Base-by-base conservation (phyloP, 208 protist genomes). In the Acanthamoeba triangularis region DNA sequence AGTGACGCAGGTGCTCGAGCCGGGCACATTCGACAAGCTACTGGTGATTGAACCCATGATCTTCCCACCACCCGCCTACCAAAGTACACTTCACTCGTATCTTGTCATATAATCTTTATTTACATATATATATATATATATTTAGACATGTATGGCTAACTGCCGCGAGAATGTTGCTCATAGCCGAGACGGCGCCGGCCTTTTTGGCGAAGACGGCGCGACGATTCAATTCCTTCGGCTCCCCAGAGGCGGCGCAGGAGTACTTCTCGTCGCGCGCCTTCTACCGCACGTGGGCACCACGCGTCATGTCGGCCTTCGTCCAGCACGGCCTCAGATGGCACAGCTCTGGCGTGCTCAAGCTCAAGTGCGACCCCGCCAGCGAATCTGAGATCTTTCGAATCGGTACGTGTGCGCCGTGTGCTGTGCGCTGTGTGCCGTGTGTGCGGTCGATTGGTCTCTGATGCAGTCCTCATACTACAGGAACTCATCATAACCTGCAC, bases 11-110 rank as follows among this genome's bases (percentile, higher is more conserved):
- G 80, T 88, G 11, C 7, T 54, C 7, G n/a, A 56, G 20, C 80
- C 80, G 28, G 87, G 61, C 44, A 44, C 47, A 30, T 92, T 92
- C 30, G 87, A 92, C 37, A 67, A 76, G 54, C 41, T 74, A 59
- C 61, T 92, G 7, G 61, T 92, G 33, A 54, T 92, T n/a, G 87
- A 92, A 59, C 87, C 87, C 30, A 88, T 88, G 80, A 54, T 88
- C 49, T 88, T 88, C 35, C 80, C 80, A n/a, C 80, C 80, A 5
- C 80, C 80, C 6, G 8, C 35, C 25, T 88, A 44, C 74, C 49
- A 52, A 14, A 52, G 74, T 82, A 82, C 33, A 20, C 30, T n/a
- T 35, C 23, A 23, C 25, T 74, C 33, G 4, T 18, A 28, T 74
- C 11, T 25, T 14, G n/a, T n/a, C n/a, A n/a, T n/a, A n/a, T n/a